Base-by-base conservation (phyloP, 176 grass and related monocot genomes). In the Avena atlantica region DNA sequence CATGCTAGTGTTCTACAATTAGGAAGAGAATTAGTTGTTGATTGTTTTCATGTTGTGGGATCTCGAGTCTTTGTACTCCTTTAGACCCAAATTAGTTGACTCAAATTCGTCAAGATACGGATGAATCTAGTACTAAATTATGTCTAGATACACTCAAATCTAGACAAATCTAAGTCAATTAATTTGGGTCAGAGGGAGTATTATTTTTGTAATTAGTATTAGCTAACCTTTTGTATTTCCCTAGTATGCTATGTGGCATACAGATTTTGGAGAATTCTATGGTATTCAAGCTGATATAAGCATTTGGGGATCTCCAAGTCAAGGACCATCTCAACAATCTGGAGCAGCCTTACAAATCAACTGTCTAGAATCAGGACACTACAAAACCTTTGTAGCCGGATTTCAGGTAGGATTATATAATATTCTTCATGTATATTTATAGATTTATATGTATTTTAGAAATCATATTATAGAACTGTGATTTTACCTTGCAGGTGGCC, bases 401-500 rank as follows among this genome's bases (percentile, higher is more conserved):
- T 67, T 67, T 67, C 64, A 67, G 64, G 64, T 67, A 67, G 15
- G 27, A 16, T 31, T 15, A 36, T 34, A 34, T 17, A 7, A 34
- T 34, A 67, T 67, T 67, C 16, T 57, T 20, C 55, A 57, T 19
- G 55, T 57, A 57, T 57, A 57, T 57, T 19, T 19, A 57, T 57
- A 8, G 55, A 57, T 57, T 57, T 8, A 57, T 16, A 57, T 57
- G 55, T 57, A 7, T 57, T 57, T 4, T 55, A 55, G 52, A 55
- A 55, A 55, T 57, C 15, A 19, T 52, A 53, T 16, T 53, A 16
- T 57, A 57, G 7, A 57, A 57, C 55, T 57, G 11, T 42, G 56
- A 12, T 76, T 76, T 62, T 44, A 21, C 1, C 77, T 55, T 82
- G 25, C 76, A 91, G 85, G 74, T 91, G 37, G 12, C n/a, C 56